Base-by-base conservation (phyloP, 192 early-diverging fungal species). In the Entophlyctis helioformis region DNA sequence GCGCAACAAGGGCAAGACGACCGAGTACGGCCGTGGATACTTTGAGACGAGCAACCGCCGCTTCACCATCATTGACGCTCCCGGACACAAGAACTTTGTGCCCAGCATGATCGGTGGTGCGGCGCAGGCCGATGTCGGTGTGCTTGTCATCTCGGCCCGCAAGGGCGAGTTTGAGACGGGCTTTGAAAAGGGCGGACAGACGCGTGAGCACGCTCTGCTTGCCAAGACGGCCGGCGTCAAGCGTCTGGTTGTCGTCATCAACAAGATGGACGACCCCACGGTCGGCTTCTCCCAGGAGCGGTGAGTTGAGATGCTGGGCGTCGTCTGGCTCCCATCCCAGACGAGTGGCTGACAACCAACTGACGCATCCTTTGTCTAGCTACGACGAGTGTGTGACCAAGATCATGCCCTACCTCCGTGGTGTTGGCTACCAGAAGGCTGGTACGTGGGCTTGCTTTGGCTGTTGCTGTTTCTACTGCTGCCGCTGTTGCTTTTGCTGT, bases 261-360 rank as follows among this genome's bases (percentile, higher is more conserved):
- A 99, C 80, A 99, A 99, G 80, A 99, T 99, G 96, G 96, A 99
- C 56, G 96, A 99, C 53, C 75, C 84, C 13, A 99, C 96, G 7
- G 96, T 99, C 31, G 44, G 62, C 37, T 99, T 93, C 93, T 69
- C 78, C 58, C 84, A 96, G 76, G 84, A 67, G 42, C 66, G 86
- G 66, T 46, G 19, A 0, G 24, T 43, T 16, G n/a, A 39, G 3
- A 7, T 39, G n/a, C n/a, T n/a, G n/a, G n/a, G n/a, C n/a, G n/a
- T n/a, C n/a, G n/a, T n/a, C n/a, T n/a, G n/a, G n/a, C n/a, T n/a
- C n/a, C n/a, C n/a, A n/a, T n/a, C n/a, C n/a, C n/a, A n/a, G n/a
- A n/a, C n/a, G n/a, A n/a, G n/a, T n/a, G n/a, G n/a, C n/a, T n/a
- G n/a, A n/a, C n/a, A n/a, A n/a, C n/a, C n/a, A n/a, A n/a, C n/a